phyloP scores from a whole-genome alignment of 75 land plant genomes.

The Pinus taeda region DNA sequence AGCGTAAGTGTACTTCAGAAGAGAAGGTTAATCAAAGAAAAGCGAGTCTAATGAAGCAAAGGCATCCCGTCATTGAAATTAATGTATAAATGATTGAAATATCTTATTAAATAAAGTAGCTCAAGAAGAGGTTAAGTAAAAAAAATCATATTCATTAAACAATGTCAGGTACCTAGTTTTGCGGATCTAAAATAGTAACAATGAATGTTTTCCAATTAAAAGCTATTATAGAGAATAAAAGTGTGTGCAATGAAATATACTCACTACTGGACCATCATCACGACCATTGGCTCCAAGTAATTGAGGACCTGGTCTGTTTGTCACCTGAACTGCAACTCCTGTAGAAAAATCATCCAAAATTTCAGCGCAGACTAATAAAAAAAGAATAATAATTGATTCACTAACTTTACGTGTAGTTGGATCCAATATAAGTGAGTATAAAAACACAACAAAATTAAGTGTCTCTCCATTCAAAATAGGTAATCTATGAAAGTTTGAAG shows the following conservation, averaged over 20 bases:
- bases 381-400: not conserved
- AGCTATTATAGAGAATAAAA: too few species aligned
- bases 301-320: constrained; percentile 86
- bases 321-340: constrained; percentile 77
- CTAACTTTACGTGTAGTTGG: not conserved
- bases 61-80: too few species aligned
- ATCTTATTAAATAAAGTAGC: too few species aligned
- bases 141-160: too few species aligned
- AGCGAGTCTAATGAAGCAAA: too few species aligned
- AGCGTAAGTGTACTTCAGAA: too few species aligned
- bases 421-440: not conserved
- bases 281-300: constrained; percentile 91
- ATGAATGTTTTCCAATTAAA: too few species aligned
- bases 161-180: too few species aligned
- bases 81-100: too few species aligned
- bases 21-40: too few species aligned
- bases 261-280: constrained; percentile 92
- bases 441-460: not conserved
- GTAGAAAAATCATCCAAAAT: not conserved
- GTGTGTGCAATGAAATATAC: constrained; percentile 12
- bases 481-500: not conserved
- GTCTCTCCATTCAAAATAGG: not conserved
- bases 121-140: too few species aligned
- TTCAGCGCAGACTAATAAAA: not conserved
- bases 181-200: too few species aligned